Percentiles rank a stretch among this genome's conserved stretches.
Conservation (phyloP, 176 grass and related monocot genomes). For the Raddia distichophylla region DNA sequence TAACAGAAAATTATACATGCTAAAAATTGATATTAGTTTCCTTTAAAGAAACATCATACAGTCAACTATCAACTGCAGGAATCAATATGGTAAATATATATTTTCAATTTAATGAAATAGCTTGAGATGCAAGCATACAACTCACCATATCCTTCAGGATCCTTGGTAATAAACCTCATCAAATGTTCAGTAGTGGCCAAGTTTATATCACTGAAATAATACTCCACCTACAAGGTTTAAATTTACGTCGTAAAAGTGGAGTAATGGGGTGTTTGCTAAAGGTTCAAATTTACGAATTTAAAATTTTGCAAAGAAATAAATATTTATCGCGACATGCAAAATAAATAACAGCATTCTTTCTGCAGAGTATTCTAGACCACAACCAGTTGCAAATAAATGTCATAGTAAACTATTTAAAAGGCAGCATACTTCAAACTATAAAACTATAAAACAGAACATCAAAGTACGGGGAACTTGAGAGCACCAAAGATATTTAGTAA, state of each 20-base stretch:
- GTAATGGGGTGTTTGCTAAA: too few species aligned
- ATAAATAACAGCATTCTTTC: neutral
- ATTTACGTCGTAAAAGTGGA: neutral
- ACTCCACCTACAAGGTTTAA: conserved; percentile 72
- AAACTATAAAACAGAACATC: neutral
- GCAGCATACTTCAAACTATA: neutral
- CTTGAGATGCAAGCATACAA: conserved; percentile 43
- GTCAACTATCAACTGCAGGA: conserved; percentile 2
- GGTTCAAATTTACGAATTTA: too few species aligned
- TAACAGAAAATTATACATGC: conserved; percentile 12
- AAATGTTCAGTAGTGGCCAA: conserved; percentile 95
- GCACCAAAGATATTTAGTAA: neutral
- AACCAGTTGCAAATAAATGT: neutral
- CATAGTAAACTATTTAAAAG: neutral
- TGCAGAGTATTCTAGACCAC: neutral
- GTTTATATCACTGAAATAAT: conserved; percentile 97
- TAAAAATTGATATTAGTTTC: neutral
- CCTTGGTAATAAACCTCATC: conserved; percentile 95
- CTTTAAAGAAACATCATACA: neutral
- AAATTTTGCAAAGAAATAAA: too few species aligned
- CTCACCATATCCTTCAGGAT: conserved; percentile 93
- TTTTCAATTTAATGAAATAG: conserved; percentile 5
- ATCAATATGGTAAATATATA: conserved; percentile 2
- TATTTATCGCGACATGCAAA: neutral
- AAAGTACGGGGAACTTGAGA: neutral